Evolutionary conservation across 208 protist genomes (phyloP), one percentile per base, ranked within the genome.

Genomic region (Leishmania gerbilli): DNA sequence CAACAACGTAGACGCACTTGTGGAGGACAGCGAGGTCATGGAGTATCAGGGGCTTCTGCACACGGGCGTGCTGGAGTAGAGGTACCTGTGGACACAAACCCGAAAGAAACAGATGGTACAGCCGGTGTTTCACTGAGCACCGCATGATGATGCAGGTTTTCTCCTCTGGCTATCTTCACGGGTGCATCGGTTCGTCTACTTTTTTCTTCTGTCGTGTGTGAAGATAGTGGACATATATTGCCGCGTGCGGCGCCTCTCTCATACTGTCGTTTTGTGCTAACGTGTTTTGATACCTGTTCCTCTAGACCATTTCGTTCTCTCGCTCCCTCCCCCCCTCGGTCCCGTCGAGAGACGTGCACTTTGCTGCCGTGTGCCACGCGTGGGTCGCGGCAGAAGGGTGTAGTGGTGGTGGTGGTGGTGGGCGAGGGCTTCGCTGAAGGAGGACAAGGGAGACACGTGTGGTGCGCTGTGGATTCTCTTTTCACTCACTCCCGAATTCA

Each of bases 1-100:
- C 81, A 95, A 97, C 85, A 83, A 92, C 62, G 80, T 93, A n/a
- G 89, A 94, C 79, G 92, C 91, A 13, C 84, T 97, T 13, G 82
- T 87, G 34, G 89, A 92, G 60, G 94, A 97, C 76, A 85, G 82
- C 67, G 91, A 94, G 49, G 74, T 86, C 0, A 87, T 97, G 31
- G 92, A 95, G 47, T 82, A 85, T 42, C 86, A 65, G 13, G 91
- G 89, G 19, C 37, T 94, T 42, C 67, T 95, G 31, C 78, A 93
- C 80, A 95, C 91, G 0, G 94, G 84, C 15, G 82, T 94, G 34
- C 64, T 97, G 65, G 94, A 97, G 82, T 96, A 88, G 80, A 47
- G 7, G 24, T 34, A 64, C n/a, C 34, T 4, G 13, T 3, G 27
- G 42, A 40, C 42, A 76, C 31, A 19, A 34, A 31, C 31, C 17